Evolutionary conservation across 1,284 basidiomycete species (phyloP).

Genomic region (Psilocybe mexicana): DNA sequence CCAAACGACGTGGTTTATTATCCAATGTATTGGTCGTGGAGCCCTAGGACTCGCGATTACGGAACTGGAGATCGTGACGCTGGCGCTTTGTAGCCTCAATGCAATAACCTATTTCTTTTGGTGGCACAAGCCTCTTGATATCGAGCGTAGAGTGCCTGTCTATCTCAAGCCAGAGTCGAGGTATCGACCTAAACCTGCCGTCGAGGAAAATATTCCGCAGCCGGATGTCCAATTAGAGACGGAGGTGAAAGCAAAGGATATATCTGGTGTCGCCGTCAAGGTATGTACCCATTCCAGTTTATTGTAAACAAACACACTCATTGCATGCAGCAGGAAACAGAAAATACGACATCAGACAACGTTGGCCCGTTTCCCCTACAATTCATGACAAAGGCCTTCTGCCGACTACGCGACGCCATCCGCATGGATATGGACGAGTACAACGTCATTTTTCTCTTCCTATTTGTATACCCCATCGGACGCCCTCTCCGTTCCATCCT

Average conservation of each 20-base stretch:
- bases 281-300: neutral
- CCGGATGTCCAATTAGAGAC: neutral
- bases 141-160: slow-evolving; percentile 7
- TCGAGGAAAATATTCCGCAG: neutral
- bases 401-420: neutral
- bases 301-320: too few relatives aligned
- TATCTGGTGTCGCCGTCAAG: neutral
- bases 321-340: too few relatives aligned
- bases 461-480: neutral
- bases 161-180: neutral
- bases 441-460: neutral
- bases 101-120: slow-evolving; percentile 16
- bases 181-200: neutral
- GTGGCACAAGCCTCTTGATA: slow-evolving; percentile 21
- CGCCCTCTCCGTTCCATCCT: neutral
- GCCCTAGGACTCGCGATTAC: slow-evolving; percentile 5
- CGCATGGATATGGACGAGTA: neutral
- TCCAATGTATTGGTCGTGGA: slow-evolving; percentile 15
- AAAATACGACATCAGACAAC: too few relatives aligned
- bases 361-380: too few relatives aligned
- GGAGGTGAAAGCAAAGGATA: neutral
- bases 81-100: slow-evolving; percentile 17
- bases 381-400: neutral
- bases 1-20: slow-evolving; percentile 21
- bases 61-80: slow-evolving; percentile 17